Percentiles rank a stretch among this genome's conserved stretches.
Evolutionary conservation across 164 flowering plant species (phyloP).

Genomic region (Liriodendron chinense): DNA sequence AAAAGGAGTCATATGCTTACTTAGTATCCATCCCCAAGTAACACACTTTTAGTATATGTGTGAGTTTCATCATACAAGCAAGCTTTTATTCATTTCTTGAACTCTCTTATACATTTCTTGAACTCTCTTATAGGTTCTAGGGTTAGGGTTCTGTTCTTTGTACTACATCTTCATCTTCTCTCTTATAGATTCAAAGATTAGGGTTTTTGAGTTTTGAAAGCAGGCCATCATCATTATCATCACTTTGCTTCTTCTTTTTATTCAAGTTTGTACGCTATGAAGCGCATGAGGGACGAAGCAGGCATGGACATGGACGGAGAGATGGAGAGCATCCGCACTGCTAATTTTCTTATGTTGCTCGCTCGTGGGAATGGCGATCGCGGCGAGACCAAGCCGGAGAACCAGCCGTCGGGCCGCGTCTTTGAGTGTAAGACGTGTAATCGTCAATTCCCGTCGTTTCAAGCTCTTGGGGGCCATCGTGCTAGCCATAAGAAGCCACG

Average conservation of each 20-base stretch:
- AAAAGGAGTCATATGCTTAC: neutral
- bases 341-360: constrained; percentile 59
- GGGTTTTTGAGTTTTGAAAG: neutral
- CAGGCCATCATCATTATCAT: neutral
- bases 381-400: neutral
- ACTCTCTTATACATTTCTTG: no score
- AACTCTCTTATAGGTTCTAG: neutral
- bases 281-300: constrained; percentile 24
- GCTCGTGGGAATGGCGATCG: constrained; percentile 20
- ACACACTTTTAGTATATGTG: neutral
- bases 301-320: constrained; percentile 22
- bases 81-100: neutral
- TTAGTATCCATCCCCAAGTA: neutral
- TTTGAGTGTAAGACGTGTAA: constrained; percentile 89
- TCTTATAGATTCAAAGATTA: no score
- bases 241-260: neutral
- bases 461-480: constrained; percentile 86
- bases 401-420: constrained; percentile 27
- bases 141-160: no score
- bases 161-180: no score
- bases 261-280: neutral
- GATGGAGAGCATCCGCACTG: constrained; percentile 39
- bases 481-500: constrained; percentile 88
- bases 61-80: neutral
- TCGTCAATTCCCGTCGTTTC: constrained; percentile 75